Evolutionary conservation across 2,329 filamentous ascomycete species (phyloP), one percentile per base, ranked within the genome.

Genomic region (Talaromyces marneffei): DNA sequence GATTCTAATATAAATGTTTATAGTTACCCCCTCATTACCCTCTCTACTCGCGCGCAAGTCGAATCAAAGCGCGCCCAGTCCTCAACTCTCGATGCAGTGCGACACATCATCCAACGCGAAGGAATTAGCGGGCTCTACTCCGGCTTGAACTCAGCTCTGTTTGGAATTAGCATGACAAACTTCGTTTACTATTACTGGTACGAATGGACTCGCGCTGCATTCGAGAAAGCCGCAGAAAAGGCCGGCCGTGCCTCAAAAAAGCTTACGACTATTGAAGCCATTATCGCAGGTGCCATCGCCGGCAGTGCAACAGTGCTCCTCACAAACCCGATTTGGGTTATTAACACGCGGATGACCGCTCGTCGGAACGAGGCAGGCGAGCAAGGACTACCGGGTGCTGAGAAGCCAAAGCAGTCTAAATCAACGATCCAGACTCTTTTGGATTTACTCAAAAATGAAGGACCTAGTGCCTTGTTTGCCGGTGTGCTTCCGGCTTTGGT

Each of bases 171-270:
- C 76, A 88, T 99, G 68, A 99, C 94, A 70, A 99, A 99, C 82
- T 99, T 99, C 74, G 93, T 99, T 53, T 99, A 99, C 83, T 99
- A 99, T 80, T 99, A 97, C 83, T 99, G 85, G 93, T 99, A 97
- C 78, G 94, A 99, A 80, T 99, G 91, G 90, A 94, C 92, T 65
- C 87, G 92, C 62, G 83, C 88, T 56, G 89, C 89, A 73, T 97
- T 97, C 79, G 91, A 80, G 66, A 79, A 83, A 66, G 90, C 91
- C 9, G 91, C 92, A 50, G 75, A 83, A 62, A 87, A 85, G 69
- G 82, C 89, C 59, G 90, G 89, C 35, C 87, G 91, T 65, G 84
- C 87, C 61, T 87, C 84, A 64, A 88, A 86, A 78, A 92, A 92
- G 74, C 87, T 99, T 74, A 94, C 91, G 18, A 96, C 94, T 0